Evolutionary conservation across 768 basidiomycete genomes (phyloP).

Genomic region (Tricholoma sp.): DNA sequence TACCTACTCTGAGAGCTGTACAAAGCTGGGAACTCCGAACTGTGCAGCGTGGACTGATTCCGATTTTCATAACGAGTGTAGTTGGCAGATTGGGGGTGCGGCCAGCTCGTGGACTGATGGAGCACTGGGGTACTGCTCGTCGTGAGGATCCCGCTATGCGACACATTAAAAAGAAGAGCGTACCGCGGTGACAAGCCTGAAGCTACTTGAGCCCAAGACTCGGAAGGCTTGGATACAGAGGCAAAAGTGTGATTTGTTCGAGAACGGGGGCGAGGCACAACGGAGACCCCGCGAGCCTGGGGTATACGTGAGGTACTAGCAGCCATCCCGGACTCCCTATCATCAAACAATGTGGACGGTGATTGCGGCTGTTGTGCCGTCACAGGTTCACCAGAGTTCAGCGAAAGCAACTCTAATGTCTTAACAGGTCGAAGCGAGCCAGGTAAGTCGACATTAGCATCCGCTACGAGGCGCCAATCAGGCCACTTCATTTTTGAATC

Average conservation of each 20-base stretch:
- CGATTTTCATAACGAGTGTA: no score
- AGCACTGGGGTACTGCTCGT: not conserved
- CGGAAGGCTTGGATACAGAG: not conserved
- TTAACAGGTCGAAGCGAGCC: constrained; percentile 13
- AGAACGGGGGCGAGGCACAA: not conserved
- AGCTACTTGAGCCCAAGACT: not conserved
- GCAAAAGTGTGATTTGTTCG: not conserved
- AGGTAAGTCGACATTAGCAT: constrained; percentile 26
- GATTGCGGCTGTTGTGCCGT: not conserved
- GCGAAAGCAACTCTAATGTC: not conserved
- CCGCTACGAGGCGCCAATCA: constrained; percentile 24
- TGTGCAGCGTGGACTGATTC: not conserved
- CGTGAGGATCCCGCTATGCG: not conserved
- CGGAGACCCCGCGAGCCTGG: not conserved
- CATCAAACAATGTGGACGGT: not conserved
- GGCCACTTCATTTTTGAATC: constrained; percentile 22
- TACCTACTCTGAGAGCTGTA: not conserved
- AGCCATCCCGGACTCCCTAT: not conserved
- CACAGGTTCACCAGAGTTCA: not conserved
- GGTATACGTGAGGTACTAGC: no score
- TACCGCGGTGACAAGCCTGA: not conserved
- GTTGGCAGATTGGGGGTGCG: not conserved
- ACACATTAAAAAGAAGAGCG: no score
- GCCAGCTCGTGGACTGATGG: not conserved
- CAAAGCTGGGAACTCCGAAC: not conserved